phyloP scores from a whole-genome alignment of 2,329 filamentous ascomycete species.

The Paraphoma chrysanthemicola region DNA sequence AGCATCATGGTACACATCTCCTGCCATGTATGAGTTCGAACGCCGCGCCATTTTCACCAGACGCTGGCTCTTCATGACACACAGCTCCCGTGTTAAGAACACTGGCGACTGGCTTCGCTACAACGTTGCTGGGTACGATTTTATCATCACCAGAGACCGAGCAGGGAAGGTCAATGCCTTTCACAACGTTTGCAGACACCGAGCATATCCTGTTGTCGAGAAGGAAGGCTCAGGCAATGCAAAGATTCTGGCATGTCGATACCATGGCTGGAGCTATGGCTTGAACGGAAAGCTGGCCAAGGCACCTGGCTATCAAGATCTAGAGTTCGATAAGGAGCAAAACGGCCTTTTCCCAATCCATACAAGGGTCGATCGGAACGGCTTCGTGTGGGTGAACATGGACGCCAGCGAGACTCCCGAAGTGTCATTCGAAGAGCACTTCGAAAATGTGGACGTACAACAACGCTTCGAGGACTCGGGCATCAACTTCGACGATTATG shows the following conservation, averaged over 20 bases:
- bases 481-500: conserved; percentile 28
- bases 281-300: conserved; percentile 52
- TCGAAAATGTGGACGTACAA: conserved; percentile 30
- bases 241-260: conserved; percentile 49
- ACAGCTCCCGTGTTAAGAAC: conserved; percentile 31
- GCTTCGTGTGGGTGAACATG: conserved; percentile 44
- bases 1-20: conserved; percentile 54
- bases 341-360: conserved; percentile 42
- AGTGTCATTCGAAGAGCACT: conserved; percentile 27
- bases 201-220: conserved; percentile 46
- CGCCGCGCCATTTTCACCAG: conserved; percentile 54
- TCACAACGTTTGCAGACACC: conserved; percentile 53
- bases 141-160: conserved; percentile 27
- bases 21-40: conserved; percentile 56
- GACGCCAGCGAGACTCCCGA: conserved; percentile 25
- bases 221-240: conserved; percentile 39
- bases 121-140: conserved; percentile 28
- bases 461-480: conserved; percentile 17
- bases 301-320: conserved; percentile 48
- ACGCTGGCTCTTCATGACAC: conserved; percentile 48
- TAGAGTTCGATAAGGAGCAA: conserved; percentile 32
- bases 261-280: conserved; percentile 55
- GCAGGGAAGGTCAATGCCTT: conserved; percentile 37
- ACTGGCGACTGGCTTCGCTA: conserved; percentile 29
- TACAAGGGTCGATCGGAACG: conserved; percentile 30